Evolutionary conservation across 1,139 yeast species (phyloP), one percentile per base, ranked within the genome.

Genomic region (Waltiozyma sp.): DNA sequence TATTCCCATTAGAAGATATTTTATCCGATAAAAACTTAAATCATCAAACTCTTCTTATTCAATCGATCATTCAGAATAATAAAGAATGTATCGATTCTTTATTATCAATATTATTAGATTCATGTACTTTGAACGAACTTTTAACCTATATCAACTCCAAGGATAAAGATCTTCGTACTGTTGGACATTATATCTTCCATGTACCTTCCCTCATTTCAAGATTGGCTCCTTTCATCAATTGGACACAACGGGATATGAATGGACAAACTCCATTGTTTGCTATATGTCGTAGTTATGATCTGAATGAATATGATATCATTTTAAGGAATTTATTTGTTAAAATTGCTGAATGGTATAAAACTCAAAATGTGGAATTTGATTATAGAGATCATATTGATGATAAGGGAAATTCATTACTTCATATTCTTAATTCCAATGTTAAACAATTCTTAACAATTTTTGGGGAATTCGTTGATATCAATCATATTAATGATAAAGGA

Each of bases 261-360:
- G 78, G 80, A 0, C 87, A 85, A 50, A 86, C 97, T 0, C 95
- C 97, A 0, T 63, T 89, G 14, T 79, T 84, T 59, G 73, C 86
- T 7, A 61, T 86, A 5, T 77, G 87, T 51, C 66, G 96, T 41
- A 79, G 91, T 49, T 89, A 89, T 60, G 96, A 89, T 57, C 91
- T 85, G 52, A 64, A 74, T 0, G 61, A 76, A 24, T 89, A 89
- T n/a, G n/a, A n/a, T n/a, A n/a, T n/a, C n/a, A n/a, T n/a, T n/a
- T n/a, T n/a, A n/a, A n/a, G n/a, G n/a, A n/a, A n/a, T n/a, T n/a
- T n/a, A n/a, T n/a, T n/a, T n/a, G n/a, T n/a, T n/a, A n/a, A 73
- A 28, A 75, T 73, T 1, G 62, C 62, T 23, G 39, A 55, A 10
- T 70, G 77, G 69, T 70, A 73, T 47, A 50, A 51, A 1, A 39